phyloP scores from a whole-genome alignment of 805 yeast species.

The Pichia membranifaciens region DNA sequence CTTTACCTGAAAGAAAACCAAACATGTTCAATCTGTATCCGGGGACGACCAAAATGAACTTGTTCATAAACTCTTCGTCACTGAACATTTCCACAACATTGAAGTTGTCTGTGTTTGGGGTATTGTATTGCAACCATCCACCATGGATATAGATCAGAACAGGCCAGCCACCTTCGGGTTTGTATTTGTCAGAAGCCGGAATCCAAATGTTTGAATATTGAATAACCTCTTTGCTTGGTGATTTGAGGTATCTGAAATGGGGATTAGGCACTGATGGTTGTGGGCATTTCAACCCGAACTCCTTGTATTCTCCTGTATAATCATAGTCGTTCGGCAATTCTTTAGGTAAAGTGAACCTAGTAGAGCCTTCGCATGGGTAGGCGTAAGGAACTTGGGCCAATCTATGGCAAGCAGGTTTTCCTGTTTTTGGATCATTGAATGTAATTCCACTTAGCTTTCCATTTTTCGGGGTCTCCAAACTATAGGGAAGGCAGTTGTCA shows the following conservation, averaged over 20 bases:
- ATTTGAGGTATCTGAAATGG: constrained; percentile 16
- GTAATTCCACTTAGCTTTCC: constrained; percentile 30
- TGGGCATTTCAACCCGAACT: constrained; percentile 31
- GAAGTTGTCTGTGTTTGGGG: constrained; percentile 23
- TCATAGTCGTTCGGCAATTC: constrained; percentile 31
- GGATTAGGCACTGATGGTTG: constrained; percentile 32
- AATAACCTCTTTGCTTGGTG: constrained; percentile 31
- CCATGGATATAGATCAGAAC: constrained; percentile 38
- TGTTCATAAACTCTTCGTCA: constrained; percentile 24
- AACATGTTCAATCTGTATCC: constrained; percentile 37
- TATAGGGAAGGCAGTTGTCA: constrained; percentile 18
- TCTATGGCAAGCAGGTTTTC: constrained; percentile 23
- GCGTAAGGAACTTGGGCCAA: constrained; percentile 34
- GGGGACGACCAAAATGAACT: constrained; percentile 33
- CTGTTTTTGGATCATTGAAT: constrained; percentile 11
- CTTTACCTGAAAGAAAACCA: constrained; percentile 34
- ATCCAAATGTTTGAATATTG: constrained; percentile 33
- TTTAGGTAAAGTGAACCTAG: constrained; percentile 27
- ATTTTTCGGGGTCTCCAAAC: constrained; percentile 20
- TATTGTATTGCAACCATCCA: constrained; percentile 36
- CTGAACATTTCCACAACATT: constrained; percentile 23
- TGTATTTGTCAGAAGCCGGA: constrained; percentile 28
- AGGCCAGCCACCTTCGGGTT: constrained; percentile 37
- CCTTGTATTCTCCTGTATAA: constrained; percentile 34
- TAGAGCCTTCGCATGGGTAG: constrained; percentile 14